Conservation (phyloP, 2,329 filamentous ascomycete genomes). For the Diaporthe citrichinensis region DNA sequence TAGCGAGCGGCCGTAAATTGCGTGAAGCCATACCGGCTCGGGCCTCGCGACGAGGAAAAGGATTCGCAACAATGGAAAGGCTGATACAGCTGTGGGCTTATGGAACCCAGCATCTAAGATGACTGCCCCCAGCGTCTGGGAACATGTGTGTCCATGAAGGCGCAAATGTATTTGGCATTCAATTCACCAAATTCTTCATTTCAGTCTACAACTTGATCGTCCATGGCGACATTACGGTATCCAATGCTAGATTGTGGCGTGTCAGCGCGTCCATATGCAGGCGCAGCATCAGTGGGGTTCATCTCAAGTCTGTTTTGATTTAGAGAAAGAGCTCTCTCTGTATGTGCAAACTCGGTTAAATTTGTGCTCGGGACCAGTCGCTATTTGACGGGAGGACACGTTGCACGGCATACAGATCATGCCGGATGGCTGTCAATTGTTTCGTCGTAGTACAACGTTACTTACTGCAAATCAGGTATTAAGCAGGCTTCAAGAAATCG, state of each 20-base stretch:
- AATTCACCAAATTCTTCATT: neutral
- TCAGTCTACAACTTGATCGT: neutral
- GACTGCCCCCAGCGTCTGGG: too few relatives aligned
- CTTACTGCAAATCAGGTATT: neutral
- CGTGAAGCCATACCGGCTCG: too few relatives aligned
- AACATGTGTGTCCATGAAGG: too few relatives aligned
- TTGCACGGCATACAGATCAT: neutral
- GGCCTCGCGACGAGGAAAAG: too few relatives aligned
- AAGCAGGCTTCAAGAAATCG: neutral
- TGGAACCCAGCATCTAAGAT: too few relatives aligned
- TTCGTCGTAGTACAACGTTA: neutral
- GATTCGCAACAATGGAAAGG: too few relatives aligned
- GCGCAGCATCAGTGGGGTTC: neutral
- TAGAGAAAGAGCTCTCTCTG: too few relatives aligned
- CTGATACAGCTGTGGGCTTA: too few relatives aligned
- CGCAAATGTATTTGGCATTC: neutral
- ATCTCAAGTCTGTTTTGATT: neutral
- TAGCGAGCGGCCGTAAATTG: too few relatives aligned
- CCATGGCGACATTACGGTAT: neutral
- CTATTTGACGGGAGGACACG: neutral
- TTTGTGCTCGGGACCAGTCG: neutral
- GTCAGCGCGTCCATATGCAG: neutral
- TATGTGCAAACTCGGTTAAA: neutral
- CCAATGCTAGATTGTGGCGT: neutral
- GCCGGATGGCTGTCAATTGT: neutral